Base-by-base conservation (phyloP, 2,329 filamentous ascomycete genomes). In the Ascochyta clinopodiicola region DNA sequence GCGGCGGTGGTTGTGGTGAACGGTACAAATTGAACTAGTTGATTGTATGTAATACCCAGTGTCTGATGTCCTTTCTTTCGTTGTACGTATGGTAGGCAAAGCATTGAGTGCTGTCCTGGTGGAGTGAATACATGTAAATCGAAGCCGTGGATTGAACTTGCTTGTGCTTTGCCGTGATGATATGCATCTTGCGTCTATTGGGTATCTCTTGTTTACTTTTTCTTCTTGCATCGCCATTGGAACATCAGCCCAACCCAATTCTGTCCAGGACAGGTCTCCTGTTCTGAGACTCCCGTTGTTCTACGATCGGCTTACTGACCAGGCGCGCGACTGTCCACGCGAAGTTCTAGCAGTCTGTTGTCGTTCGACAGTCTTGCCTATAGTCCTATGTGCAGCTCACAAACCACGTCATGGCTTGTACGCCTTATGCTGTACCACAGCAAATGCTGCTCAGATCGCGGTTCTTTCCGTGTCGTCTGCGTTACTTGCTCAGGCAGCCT, bases 1-100 rank as follows among this genome's bases (percentile, higher is more conserved):
- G 43, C 48, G 54, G 44, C 40, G 61, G 51, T 57, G 57, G 54
- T 57, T 45, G 48, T 59, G 45, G 49, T 57, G 35, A 50, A 32
- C 10, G 22, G 19, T 40, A n/a, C 24, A 27, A 17, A 40, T 40
- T 40, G 38, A 25, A 27, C 4, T 22, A 22, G 17, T 44, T 36
- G 48, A 19, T 6, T 29, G 36, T 27, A 17, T 38, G 52, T 27
- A 56, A 56, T 51, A 56, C 52, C 46, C 46, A 29, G 27, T 29
- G 27, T 29, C 46, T 34, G 22, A 9, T 35, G 15, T 42, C 31
- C 13, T 55, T 49, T 55, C 9, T 45, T n/a, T 35, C 21, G 38
- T 31, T 29, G 13, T 21, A 36, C 15, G 40, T 39, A 34, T 21
- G 9, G 29, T 7, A 10, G 39, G 6, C 3, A n/a, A 32, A 38